Conservation (phyloP, 768 basidiomycete genomes). For the Rhodosporidiobolus sp. region DNA sequence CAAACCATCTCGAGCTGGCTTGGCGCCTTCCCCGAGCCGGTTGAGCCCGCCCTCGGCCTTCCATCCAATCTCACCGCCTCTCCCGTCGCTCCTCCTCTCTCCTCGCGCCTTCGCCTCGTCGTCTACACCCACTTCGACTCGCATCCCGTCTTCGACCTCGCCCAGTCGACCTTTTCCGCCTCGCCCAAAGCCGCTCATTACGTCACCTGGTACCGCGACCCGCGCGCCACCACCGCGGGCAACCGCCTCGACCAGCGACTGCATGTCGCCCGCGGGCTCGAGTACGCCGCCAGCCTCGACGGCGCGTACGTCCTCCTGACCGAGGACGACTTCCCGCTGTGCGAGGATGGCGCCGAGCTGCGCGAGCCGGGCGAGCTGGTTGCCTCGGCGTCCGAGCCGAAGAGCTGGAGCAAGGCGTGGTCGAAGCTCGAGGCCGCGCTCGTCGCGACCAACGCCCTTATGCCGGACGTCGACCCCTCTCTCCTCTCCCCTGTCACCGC, state of each 20-base stretch:
- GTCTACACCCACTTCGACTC: conserved; percentile 29
- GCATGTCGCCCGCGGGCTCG: conserved; percentile 26
- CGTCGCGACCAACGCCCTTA: conserved; percentile 14
- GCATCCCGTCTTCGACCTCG: conserved; percentile 19
- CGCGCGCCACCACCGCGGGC: not conserved
- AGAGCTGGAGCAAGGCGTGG: conserved; percentile 7
- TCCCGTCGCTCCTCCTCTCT: not conserved
- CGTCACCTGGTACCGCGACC: conserved; percentile 18
- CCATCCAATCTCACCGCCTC: not conserved
- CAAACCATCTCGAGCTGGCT: conserved; percentile 25
- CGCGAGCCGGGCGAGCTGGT: no score
- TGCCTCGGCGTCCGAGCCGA: not conserved
- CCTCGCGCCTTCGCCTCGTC: conserved; percentile 16
- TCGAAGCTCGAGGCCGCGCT: conserved; percentile 2
- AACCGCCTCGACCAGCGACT: conserved; percentile 29
- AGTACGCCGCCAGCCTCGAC: conserved; percentile 1
- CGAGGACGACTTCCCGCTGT: conserved; percentile 34
- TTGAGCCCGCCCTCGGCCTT: no score
- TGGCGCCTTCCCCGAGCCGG: conserved; percentile 19
- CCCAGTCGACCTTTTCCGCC: conserved; percentile 1
- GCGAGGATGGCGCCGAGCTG: not conserved
- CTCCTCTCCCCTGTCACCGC: not conserved
- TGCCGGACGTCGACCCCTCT: conserved; percentile 3
- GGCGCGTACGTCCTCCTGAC: conserved; percentile 27
- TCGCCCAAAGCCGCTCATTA: conserved; percentile 16